Evolutionary conservation across 345 rosid species (phyloP).

Genomic region (Reutealis trisperma): DNA sequence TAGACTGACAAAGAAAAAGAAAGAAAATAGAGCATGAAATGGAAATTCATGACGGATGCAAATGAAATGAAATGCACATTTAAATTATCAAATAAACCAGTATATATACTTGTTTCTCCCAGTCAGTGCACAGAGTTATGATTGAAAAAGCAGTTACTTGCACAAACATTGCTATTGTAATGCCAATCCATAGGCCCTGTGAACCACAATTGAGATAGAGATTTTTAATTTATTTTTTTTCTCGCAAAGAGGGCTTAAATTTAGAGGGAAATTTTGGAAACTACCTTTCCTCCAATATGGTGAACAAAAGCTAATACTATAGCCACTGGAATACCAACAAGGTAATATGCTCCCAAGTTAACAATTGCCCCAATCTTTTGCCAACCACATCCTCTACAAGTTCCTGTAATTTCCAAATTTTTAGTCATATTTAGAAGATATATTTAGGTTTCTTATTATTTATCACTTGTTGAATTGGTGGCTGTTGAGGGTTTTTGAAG

Average conservation of each 20-base stretch:
- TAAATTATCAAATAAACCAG: background rate
- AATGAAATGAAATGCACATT: too few relatives aligned
- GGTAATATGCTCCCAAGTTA: constrained; percentile 56
- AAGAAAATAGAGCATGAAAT: background rate
- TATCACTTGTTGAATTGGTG: too few relatives aligned
- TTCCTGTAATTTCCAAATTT: constrained; percentile 29
- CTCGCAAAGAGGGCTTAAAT: too few relatives aligned
- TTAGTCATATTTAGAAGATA: too few relatives aligned
- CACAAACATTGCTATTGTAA: constrained; percentile 9
- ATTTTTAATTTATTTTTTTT: background rate
- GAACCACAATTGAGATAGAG: background rate
- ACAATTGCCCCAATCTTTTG: constrained; percentile 56
- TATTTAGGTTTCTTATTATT: too few relatives aligned
- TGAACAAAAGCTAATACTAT: constrained; percentile 17
- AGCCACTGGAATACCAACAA: constrained; percentile 45
- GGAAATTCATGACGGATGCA: too few relatives aligned
- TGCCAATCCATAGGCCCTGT: constrained; percentile 13
- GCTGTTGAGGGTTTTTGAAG: too few relatives aligned
- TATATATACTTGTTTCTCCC: constrained; percentile 14
- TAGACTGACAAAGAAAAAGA: constrained; percentile 6
- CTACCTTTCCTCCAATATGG: constrained; percentile 38
- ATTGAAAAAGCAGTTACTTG: constrained; percentile 2
- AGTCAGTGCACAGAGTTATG: background rate
- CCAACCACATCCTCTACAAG: constrained; percentile 66
- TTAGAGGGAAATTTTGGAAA: too few relatives aligned